Evolutionary conservation across 192 early-diverging fungal species (phyloP).

Genomic region (Coemansia sp.): DNA sequence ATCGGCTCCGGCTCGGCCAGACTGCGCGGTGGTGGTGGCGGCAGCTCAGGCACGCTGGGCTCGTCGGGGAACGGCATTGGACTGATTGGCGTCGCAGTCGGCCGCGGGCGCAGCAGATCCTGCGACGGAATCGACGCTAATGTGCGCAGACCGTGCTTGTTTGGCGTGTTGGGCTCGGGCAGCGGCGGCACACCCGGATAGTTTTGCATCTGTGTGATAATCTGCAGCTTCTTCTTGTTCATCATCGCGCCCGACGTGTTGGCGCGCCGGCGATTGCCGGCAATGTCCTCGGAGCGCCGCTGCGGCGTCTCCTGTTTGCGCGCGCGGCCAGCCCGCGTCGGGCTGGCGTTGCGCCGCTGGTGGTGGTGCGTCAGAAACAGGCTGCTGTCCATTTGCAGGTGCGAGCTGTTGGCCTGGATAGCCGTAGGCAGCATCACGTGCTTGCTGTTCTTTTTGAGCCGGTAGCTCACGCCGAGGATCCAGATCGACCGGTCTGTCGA

Average conservation of each 20-base stretch:
- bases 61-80: slow-evolving; percentile 51
- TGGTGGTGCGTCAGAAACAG: slow-evolving; percentile 48
- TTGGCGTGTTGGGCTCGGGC: slow-evolving; percentile 22
- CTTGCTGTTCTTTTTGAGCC: slow-evolving; percentile 42
- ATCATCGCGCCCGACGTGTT: slow-evolving; percentile 50
- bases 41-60: slow-evolving; percentile 4
- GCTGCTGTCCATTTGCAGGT: slow-evolving; percentile 44
- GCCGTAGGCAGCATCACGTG: slow-evolving; percentile 42
- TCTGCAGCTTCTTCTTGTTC: slow-evolving; percentile 52
- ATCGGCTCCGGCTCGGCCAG: not conserved
- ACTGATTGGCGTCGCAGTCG: slow-evolving; percentile 25
- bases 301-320: slow-evolving; percentile 32
- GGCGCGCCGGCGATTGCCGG: slow-evolving; percentile 36
- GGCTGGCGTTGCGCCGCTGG: slow-evolving; percentile 48
- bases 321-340: slow-evolving; percentile 17
- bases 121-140: slow-evolving; percentile 51
- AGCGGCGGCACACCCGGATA: slow-evolving; percentile 27
- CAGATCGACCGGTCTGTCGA: slow-evolving; percentile 46
- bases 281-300: slow-evolving; percentile 42
- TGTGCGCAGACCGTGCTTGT: slow-evolving; percentile 23
- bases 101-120: slow-evolving; percentile 24
- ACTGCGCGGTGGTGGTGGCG: slow-evolving; percentile 1
- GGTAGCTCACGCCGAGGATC: slow-evolving; percentile 49
- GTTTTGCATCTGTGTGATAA: slow-evolving; percentile 42
- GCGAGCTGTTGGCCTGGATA: slow-evolving; percentile 42